phyloP scores from a whole-genome alignment of 805 yeast genomes.

The Candida boidinii region DNA sequence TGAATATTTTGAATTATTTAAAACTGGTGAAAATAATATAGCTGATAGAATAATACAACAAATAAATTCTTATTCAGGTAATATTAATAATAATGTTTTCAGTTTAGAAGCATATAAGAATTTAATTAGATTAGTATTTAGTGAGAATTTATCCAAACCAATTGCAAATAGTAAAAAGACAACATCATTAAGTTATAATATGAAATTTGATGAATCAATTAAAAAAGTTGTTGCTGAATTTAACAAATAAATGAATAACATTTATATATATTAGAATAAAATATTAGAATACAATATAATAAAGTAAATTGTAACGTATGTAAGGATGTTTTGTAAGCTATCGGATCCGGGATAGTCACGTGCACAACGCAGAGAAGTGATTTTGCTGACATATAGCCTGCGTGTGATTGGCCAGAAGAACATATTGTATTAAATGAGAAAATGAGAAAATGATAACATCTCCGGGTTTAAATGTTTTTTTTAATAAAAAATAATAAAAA shows the following conservation, averaged over 20 bases:
- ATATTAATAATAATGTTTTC: conserved; percentile 13
- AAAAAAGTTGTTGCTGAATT: conserved; percentile 10
- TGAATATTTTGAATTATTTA: conserved; percentile 48
- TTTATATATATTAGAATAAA: too few species aligned
- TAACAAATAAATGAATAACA: conserved; percentile 1
- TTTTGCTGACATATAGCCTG: too few species aligned
- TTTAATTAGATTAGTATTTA: conserved; percentile 43
- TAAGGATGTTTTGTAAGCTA: too few species aligned
- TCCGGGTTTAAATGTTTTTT: too few species aligned
- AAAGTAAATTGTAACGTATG: too few species aligned
- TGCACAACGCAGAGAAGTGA: too few species aligned
- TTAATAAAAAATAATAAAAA: too few species aligned
- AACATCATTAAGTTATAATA: conserved; percentile 16
- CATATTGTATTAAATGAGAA: too few species aligned
- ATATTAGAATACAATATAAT: too few species aligned
- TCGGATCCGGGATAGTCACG: too few species aligned
- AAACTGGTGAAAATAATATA: conserved; percentile 37
- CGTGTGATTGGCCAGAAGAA: too few species aligned
- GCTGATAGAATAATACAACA: conserved; percentile 30
- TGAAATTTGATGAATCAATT: conserved; percentile 16
- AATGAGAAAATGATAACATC: too few species aligned
- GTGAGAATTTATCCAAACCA: conserved; percentile 23
- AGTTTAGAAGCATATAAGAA: conserved; percentile 38
- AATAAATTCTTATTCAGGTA: conserved; percentile 7
- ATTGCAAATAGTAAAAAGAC: conserved; percentile 11